A percentile compares a stretch with the other conserved stretches of the same genome.
Conservation (phyloP, 148 eudicot genomes). For the Drosera capensis region DNA sequence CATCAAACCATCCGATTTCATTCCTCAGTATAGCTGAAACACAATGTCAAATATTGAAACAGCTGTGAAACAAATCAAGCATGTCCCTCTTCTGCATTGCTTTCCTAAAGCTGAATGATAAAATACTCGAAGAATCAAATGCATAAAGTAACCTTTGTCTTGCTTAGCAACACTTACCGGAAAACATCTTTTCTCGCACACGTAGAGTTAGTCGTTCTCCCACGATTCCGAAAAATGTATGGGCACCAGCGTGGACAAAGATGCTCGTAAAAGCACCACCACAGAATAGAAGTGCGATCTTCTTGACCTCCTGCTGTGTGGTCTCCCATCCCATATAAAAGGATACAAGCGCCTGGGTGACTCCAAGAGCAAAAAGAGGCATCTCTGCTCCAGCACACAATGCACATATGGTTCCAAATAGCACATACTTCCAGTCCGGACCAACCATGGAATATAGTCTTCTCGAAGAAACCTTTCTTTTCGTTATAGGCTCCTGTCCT, state of each 20-base stretch:
- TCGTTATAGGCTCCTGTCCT: constrained; percentile 21
- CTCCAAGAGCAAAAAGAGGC: constrained; percentile 95
- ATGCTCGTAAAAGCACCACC: constrained; percentile 61
- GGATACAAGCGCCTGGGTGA: constrained; percentile 86
- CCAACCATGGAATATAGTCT: constrained; percentile 72
- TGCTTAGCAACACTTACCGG: constrained; percentile 34
- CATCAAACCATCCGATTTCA: constrained; percentile 96
- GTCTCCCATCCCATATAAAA: constrained; percentile 94
- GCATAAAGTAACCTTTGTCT: not conserved
- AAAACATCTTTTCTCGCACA: constrained; percentile 81
- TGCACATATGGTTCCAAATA: constrained; percentile 59
- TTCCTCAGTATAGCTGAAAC: constrained; percentile 93
- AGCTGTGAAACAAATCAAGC: not conserved
- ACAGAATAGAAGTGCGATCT: constrained; percentile 64
- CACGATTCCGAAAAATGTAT: constrained; percentile 72
- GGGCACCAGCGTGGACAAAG: constrained; percentile 54
- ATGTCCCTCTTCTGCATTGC: too few species aligned
- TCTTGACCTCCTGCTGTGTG: constrained; percentile 58
- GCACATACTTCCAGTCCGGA: constrained; percentile 78
- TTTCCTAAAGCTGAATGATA: too few species aligned
- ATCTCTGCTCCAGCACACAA: constrained; percentile 70
- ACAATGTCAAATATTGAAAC: constrained; percentile 17
- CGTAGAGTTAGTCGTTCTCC: constrained; percentile 96
- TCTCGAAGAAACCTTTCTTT: constrained; percentile 32
- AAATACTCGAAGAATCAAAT: too few species aligned